Evolutionary conservation across 2,329 filamentous ascomycete species (phyloP).

Genomic region (Fusarium sp.): DNA sequence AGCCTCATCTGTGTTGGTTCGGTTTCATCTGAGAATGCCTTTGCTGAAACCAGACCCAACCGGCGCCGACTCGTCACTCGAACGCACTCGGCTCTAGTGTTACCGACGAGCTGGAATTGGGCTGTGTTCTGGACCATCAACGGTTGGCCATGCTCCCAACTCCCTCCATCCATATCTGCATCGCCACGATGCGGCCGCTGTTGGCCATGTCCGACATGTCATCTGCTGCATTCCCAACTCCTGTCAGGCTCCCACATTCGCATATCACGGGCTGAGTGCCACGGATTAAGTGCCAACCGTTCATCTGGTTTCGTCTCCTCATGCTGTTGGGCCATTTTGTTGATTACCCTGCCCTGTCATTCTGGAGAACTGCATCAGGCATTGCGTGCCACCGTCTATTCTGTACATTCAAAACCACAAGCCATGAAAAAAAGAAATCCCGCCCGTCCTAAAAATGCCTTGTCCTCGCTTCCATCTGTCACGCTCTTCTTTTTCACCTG

Average conservation of each 20-base stretch:
- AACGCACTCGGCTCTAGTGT: background rate
- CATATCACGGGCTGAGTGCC: background rate
- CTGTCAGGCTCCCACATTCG: background rate
- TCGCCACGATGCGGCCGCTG: conserved; percentile 7
- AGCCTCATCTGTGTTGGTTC: conserved; percentile 11
- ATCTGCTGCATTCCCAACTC: background rate
- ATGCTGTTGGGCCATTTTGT: conserved; percentile 17
- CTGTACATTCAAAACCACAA: conserved; percentile 38
- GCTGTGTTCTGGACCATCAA: conserved; percentile 11
- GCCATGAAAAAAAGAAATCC: conserved; percentile 29
- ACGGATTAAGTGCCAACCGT: background rate
- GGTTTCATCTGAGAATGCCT: conserved; percentile 14
- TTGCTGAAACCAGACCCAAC: conserved; percentile 3
- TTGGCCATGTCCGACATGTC: background rate
- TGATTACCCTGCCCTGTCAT: conserved; percentile 32
- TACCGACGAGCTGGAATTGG: conserved; percentile 6
- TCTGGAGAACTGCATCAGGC: conserved; percentile 32
- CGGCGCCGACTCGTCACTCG: conserved; percentile 16
- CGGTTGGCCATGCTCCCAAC: conserved; percentile 4
- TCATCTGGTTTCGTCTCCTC: background rate
- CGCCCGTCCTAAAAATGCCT: conserved; percentile 12
- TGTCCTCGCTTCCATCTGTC: conserved; percentile 1
- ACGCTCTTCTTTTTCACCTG: background rate
- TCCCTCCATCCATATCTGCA: background rate
- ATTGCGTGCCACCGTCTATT: conserved; percentile 33